A percentile compares a stretch with the other conserved stretches of the same genome.
These are phyloP conservation scores for Trypanosoma vivax DNA, from an alignment of 208 protist genomes.

Conservation along the genomic window DNA sequence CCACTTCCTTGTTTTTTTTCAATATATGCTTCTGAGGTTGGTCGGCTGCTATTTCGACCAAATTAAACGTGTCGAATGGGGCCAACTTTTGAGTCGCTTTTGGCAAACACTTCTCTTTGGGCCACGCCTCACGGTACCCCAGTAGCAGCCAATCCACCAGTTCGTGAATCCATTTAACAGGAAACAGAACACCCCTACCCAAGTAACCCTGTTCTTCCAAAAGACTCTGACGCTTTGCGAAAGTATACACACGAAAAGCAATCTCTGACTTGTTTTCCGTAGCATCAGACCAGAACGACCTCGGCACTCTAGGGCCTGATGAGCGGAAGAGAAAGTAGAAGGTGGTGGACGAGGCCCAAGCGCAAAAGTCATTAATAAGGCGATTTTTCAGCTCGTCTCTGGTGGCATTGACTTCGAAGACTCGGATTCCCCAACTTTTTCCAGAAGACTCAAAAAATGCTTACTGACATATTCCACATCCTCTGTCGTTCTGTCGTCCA, in stretches of 20 bases:
- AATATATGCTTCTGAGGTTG: slow-evolving; percentile 29
- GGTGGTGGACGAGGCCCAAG: slow-evolving; percentile 46
- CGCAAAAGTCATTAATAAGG: slow-evolving; percentile 23
- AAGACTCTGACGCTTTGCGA: slow-evolving; percentile 34
- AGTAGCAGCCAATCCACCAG: slow-evolving; percentile 34
- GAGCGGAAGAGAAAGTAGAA: slow-evolving; percentile 27
- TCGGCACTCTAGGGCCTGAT: slow-evolving; percentile 12
- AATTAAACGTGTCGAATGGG: slow-evolving; percentile 55
- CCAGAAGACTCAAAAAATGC: too few species aligned
- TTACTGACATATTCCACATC: too few species aligned
- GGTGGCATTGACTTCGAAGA: too few species aligned
- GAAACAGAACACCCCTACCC: slow-evolving; percentile 44
- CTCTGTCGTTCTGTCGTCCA: too few species aligned
- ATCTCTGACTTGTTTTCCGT: slow-evolving; percentile 23
- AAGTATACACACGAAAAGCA: slow-evolving; percentile 50
- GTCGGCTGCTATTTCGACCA: slow-evolving; percentile 27
- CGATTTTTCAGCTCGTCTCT: too few species aligned
- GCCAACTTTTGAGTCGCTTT: slow-evolving; percentile 22
- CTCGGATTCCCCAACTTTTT: too few species aligned
- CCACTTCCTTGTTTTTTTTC: slow-evolving; percentile 14
- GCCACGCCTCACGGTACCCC: neutral
- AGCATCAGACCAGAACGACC: slow-evolving; percentile 34
- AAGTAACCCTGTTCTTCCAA: slow-evolving; percentile 28
- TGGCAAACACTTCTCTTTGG: neutral
- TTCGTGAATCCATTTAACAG: slow-evolving; percentile 46